These are phyloP conservation scores for Eragrostis tef DNA, from an alignment of 202 grass and related monocot species.

Conservation along the genomic window DNA sequence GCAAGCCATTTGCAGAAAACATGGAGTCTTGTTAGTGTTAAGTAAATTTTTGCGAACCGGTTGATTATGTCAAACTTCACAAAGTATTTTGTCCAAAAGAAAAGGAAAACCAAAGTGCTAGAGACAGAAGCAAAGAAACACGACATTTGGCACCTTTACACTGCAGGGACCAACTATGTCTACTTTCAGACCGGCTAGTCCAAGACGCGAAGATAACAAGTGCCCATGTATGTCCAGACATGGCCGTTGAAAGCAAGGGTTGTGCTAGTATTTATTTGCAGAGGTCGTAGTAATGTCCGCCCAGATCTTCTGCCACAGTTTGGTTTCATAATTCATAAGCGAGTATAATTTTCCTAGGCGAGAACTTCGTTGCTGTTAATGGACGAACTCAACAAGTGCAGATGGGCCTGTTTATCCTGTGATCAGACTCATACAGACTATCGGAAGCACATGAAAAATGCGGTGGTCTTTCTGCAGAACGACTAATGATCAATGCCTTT, in stretches of 20 bases:
- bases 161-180: background rate
- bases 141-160: background rate
- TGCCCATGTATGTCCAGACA: slow-evolving; percentile 23
- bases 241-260: slow-evolving; percentile 44
- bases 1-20: background rate
- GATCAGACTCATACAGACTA: no score
- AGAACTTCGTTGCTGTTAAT: background rate
- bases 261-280: background rate
- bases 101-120: no score
- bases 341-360: background rate
- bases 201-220: background rate
- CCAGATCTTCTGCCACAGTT: background rate
- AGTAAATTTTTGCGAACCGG: no score
- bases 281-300: slow-evolving; percentile 17
- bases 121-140: no score
- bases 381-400: background rate
- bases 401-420: no score
- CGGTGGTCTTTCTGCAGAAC: no score
- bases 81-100: no score
- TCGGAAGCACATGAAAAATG: no score
- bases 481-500: no score
- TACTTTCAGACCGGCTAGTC: background rate
- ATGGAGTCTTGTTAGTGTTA: background rate
- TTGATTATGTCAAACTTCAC: background rate
- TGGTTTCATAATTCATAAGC: background rate